Evolutionary conservation across 2,329 filamentous ascomycete genomes (phyloP).

Genomic region (Orbilia quercus): DNA sequence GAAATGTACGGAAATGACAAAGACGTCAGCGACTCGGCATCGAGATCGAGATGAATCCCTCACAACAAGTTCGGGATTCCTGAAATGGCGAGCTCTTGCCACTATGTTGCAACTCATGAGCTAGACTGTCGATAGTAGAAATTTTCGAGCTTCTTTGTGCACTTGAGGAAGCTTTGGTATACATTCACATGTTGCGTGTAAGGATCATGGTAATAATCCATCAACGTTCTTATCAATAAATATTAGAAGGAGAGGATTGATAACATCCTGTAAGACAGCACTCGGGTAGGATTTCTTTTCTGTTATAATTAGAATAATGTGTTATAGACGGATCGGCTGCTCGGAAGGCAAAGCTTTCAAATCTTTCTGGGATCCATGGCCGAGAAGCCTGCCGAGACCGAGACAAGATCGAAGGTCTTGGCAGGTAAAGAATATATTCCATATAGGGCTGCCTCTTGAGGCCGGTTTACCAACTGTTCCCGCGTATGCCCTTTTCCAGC

Average conservation of each 20-base stretch:
- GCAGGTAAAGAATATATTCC: neutral
- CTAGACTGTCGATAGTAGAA: neutral
- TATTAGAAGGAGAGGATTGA: neutral
- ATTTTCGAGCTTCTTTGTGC: neutral
- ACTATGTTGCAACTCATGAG: neutral
- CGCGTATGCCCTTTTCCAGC: neutral
- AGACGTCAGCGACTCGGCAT: too few species aligned
- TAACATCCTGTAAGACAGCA: too few species aligned
- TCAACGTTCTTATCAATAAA: neutral
- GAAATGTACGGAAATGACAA: too few species aligned
- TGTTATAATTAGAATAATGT: constrained; percentile 7
- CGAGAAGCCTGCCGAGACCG: neutral
- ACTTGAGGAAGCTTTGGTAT: neutral
- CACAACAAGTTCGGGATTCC: neutral
- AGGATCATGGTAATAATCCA: neutral
- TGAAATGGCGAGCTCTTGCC: constrained; percentile 5
- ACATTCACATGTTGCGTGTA: constrained; percentile 6
- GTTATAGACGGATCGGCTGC: constrained; percentile 12
- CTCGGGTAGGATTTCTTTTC: neutral
- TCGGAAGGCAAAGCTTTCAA: constrained; percentile 18
- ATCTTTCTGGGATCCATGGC: neutral
- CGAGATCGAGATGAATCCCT: neutral
- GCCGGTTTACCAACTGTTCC: neutral
- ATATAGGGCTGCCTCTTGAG: neutral
- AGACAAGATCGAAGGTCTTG: neutral